Conservation (phyloP, 768 basidiomycete genomes). For the Hypsizygus marmoreus region DNA sequence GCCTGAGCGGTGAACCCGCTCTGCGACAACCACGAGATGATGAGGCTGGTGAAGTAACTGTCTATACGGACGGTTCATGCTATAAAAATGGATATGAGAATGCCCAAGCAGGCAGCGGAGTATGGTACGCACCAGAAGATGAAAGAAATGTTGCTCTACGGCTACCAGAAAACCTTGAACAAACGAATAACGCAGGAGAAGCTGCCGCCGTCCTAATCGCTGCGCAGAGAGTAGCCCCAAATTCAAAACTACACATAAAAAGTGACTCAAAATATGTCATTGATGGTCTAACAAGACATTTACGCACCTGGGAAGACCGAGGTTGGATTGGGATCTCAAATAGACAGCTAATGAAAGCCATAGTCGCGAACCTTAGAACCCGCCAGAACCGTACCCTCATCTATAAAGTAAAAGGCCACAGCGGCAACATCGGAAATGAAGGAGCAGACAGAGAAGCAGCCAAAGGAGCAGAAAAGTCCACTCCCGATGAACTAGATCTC, state of each 20-base stretch:
- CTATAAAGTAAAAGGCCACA: conserved; percentile 28
- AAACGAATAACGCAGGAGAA: conserved; percentile 24
- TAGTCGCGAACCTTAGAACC: conserved; percentile 10
- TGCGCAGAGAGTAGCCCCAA: neutral
- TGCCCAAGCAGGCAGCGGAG: conserved; percentile 1
- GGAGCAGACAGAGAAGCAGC: conserved; percentile 22
- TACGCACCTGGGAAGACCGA: conserved; percentile 22
- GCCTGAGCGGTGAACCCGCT: neutral
- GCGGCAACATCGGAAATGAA: conserved; percentile 19
- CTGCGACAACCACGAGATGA: neutral
- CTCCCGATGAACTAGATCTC: neutral
- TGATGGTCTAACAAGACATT: conserved; percentile 20
- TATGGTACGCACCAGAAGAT: conserved; percentile 9
- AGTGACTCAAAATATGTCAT: conserved; percentile 26
- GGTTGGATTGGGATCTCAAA: conserved; percentile 26
- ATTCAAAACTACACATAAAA: conserved; percentile 12
- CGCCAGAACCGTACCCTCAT: conserved; percentile 17
- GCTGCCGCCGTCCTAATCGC: conserved; percentile 16
- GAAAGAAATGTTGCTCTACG: conserved; percentile 13
- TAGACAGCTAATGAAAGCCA: conserved; percentile 1
- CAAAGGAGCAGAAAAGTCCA: conserved; percentile 11
- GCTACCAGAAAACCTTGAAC: conserved; percentile 12
- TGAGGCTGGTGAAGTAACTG: neutral
- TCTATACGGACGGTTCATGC: neutral
- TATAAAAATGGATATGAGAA: neutral